Evolutionary conservation across 2,329 filamentous ascomycete species (phyloP).

Genomic region (Microdochium paspali): DNA sequence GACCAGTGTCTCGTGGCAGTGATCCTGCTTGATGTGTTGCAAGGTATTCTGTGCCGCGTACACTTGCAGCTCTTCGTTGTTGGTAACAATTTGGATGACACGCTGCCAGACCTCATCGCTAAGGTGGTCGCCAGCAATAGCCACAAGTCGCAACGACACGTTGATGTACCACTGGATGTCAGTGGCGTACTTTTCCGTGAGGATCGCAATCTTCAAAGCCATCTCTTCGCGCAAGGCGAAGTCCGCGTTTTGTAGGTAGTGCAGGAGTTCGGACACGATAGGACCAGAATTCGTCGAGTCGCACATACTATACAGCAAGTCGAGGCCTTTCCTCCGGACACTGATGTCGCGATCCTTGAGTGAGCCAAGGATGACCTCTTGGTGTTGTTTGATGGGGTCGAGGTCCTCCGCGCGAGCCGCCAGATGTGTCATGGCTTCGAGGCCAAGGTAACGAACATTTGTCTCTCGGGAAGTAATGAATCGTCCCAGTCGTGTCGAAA

Average conservation of each 20-base stretch:
- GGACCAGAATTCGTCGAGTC: constrained; percentile 88
- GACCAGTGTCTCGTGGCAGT: constrained; percentile 92
- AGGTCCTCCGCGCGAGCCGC: constrained; percentile 88
- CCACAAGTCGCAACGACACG: constrained; percentile 86
- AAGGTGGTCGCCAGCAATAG: constrained; percentile 95
- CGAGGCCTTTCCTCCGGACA: constrained; percentile 88
- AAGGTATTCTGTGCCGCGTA: constrained; percentile 92
- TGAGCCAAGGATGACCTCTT: constrained; percentile 90
- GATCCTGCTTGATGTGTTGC: constrained; percentile 83
- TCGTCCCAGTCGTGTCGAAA: constrained; percentile 80
- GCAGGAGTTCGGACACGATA: constrained; percentile 86
- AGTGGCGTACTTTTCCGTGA: constrained; percentile 97
- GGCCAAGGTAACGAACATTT: constrained; percentile 88
- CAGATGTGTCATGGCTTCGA: constrained; percentile 97
- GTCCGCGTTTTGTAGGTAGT: constrained; percentile 92
- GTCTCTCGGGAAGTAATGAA: constrained; percentile 97
- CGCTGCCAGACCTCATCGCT: constrained; percentile 99
- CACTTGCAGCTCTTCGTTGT: constrained; percentile 95
- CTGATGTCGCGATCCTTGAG: constrained; percentile 95
- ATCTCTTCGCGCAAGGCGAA: constrained; percentile 98
- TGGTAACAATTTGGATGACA: constrained; percentile 97
- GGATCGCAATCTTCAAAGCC: constrained; percentile 96
- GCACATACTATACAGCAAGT: constrained; percentile 99
- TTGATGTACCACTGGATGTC: constrained; percentile 99
- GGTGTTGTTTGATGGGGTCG: constrained; percentile 96